Percentiles rank a stretch among this genome's conserved stretches.
Conservation (phyloP, 768 basidiomycete genomes). For the Rhodotorula toruloides region DNA sequence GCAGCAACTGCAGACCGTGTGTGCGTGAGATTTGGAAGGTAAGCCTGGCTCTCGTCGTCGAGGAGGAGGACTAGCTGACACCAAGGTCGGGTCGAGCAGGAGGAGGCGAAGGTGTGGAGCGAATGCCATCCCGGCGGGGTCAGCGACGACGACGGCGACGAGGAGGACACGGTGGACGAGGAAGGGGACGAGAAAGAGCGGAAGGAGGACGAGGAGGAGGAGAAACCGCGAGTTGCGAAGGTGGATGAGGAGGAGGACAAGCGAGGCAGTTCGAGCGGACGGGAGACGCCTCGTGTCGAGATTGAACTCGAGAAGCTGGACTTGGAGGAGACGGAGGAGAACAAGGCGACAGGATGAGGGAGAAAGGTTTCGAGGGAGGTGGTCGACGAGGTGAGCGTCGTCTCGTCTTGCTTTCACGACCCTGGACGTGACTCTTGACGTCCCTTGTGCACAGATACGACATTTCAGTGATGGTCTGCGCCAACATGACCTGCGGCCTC, state of each 20-base stretch:
- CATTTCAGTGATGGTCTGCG: too few relatives aligned
- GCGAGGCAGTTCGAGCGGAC: not conserved
- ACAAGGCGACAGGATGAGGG: not conserved
- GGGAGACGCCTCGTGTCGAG: conserved; percentile 9
- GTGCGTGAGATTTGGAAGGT: conserved; percentile 6
- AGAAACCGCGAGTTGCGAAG: not conserved
- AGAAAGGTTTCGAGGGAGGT: too few relatives aligned
- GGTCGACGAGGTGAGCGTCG: too few relatives aligned
- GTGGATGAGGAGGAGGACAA: not conserved
- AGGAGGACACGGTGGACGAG: not conserved
- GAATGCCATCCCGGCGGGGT: conserved; percentile 42
- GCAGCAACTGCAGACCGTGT: conserved; percentile 25
- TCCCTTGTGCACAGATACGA: too few relatives aligned
- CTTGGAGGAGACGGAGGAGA: not conserved
- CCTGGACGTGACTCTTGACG: too few relatives aligned
- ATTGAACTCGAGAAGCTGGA: conserved; percentile 16
- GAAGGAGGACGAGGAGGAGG: not conserved
- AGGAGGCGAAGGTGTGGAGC: not conserved
- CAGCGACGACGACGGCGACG: not conserved
- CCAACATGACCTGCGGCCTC: too few relatives aligned
- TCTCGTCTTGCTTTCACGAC: too few relatives aligned
- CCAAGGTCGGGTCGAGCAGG: not conserved
- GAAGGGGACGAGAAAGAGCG: too few relatives aligned
- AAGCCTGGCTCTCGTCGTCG: conserved; percentile 27
- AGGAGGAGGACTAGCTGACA: not conserved